These are phyloP conservation scores for Botrytis aclada DNA, from an alignment of 2,329 filamentous ascomycete genomes.

Conservation along the genomic window DNA sequence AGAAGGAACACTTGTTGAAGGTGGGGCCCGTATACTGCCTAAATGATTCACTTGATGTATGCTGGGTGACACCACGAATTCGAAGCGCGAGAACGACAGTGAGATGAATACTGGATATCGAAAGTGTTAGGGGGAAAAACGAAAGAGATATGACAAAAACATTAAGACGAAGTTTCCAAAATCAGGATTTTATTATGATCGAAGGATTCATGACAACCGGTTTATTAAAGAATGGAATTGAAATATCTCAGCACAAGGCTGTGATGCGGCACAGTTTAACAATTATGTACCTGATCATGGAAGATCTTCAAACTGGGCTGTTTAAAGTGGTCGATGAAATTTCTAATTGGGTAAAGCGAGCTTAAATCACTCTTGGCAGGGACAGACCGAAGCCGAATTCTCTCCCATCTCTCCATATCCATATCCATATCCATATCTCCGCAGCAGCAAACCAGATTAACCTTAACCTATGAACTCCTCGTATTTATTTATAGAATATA, in stretches of 20 bases:
- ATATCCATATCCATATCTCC: too few species aligned
- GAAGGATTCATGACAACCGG: constrained; percentile 2
- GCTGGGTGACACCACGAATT: neutral
- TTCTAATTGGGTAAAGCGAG: neutral
- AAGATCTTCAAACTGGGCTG: neutral
- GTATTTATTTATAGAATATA: too few species aligned
- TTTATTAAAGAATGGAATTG: neutral
- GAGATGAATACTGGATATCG: neutral
- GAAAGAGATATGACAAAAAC: neutral
- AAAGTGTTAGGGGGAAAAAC: neutral
- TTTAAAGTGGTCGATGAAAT: neutral
- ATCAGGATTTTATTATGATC: neutral
- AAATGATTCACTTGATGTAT: constrained; percentile 7
- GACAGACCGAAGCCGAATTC: neutral
- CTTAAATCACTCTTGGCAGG: neutral
- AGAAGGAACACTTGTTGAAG: neutral
- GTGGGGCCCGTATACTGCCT: neutral
- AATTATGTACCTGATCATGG: neutral
- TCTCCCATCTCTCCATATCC: neutral
- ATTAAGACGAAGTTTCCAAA: neutral
- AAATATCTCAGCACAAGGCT: constrained; percentile 11
- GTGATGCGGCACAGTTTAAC: constrained; percentile 5
- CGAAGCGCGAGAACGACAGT: neutral
- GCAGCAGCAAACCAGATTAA: too few species aligned
- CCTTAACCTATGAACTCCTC: too few species aligned